Percentiles rank a stretch among this genome's conserved stretches.
Evolutionary conservation across 2,329 filamentous ascomycete species (phyloP).

Genomic region (Sarocladiaceae sp.): DNA sequence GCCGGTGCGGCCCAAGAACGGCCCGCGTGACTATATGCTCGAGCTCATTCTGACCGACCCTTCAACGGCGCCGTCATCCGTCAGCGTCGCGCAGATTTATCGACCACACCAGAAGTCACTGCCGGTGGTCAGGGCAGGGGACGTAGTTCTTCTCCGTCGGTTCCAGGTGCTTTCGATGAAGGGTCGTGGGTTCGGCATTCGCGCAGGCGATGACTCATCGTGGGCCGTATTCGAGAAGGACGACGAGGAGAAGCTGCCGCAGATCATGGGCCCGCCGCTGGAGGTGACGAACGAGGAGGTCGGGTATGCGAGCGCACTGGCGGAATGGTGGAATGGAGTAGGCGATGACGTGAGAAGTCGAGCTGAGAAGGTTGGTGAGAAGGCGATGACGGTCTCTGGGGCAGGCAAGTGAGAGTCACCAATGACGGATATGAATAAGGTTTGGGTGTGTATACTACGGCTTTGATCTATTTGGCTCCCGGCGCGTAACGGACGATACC

Average conservation of each 20-base stretch:
- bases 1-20: slow-evolving; percentile 48
- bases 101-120: slow-evolving; percentile 51
- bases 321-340: slow-evolving; percentile 42
- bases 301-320: slow-evolving; percentile 41
- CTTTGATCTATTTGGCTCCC: neutral
- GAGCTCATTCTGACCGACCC: slow-evolving; percentile 53
- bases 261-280: slow-evolving; percentile 55
- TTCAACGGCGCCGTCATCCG: slow-evolving; percentile 40
- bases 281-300: slow-evolving; percentile 47
- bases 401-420: slow-evolving; percentile 18
- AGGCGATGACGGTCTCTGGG: slow-evolving; percentile 14
- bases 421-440: slow-evolving; percentile 13
- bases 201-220: slow-evolving; percentile 47
- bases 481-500: neutral
- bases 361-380: slow-evolving; percentile 40
- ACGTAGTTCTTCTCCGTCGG: slow-evolving; percentile 51
- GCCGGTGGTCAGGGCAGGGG: slow-evolving; percentile 48
- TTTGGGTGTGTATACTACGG: neutral
- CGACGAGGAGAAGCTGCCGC: slow-evolving; percentile 33
- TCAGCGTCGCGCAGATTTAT: slow-evolving; percentile 51
- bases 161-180: slow-evolving; percentile 49
- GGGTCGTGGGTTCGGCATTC: slow-evolving; percentile 48
- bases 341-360: slow-evolving; percentile 40
- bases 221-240: slow-evolving; percentile 55
- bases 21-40: slow-evolving; percentile 54